Conservation (phyloP, 2,329 filamentous ascomycete species). For the Escovopsis sp. region DNA sequence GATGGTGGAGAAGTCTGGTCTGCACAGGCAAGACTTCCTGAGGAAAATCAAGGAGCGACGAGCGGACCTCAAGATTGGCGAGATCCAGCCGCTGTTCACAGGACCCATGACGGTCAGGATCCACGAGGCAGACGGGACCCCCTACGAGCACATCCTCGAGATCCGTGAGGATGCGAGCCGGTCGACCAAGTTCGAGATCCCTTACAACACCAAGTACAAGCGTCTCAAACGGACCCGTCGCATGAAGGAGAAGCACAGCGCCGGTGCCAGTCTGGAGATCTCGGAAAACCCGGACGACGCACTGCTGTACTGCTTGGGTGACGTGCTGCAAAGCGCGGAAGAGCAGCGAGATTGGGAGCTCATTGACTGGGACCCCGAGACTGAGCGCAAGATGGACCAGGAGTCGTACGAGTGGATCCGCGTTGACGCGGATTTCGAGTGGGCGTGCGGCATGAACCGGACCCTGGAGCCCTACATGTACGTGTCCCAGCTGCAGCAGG, state of each 20-base stretch:
- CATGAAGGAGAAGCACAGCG: constrained; percentile 56
- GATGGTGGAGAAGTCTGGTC: constrained; percentile 24
- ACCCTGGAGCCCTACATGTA: constrained; percentile 95
- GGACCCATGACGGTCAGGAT: constrained; percentile 97
- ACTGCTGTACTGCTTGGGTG: constrained; percentile 80
- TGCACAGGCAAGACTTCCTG: constrained; percentile 66
- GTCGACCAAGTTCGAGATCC: constrained; percentile 71
- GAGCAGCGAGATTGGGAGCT: constrained; percentile 75
- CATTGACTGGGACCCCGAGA: constrained; percentile 77
- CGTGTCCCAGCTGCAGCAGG: constrained; percentile 90
- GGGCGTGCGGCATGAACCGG: constrained; percentile 72
- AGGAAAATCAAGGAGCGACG: constrained; percentile 70
- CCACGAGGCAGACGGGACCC: constrained; percentile 93
- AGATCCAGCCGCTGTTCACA: constrained; percentile 68
- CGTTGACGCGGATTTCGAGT: constrained; percentile 95
- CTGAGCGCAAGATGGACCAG: constrained; percentile 81
- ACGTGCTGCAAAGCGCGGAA: constrained; percentile 70
- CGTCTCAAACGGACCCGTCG: constrained; percentile 77
- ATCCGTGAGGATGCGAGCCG: constrained; percentile 76
- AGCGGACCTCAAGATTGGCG: constrained; percentile 51
- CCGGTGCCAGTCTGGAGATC: constrained; percentile 45
- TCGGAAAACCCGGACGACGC: constrained; percentile 57
- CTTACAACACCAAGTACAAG: constrained; percentile 99
- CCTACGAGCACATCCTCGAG: constrained; percentile 94
- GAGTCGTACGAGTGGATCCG: constrained; percentile 99